Base-by-base conservation (phyloP, 768 basidiomycete species). In the Cubamyces sp. region DNA sequence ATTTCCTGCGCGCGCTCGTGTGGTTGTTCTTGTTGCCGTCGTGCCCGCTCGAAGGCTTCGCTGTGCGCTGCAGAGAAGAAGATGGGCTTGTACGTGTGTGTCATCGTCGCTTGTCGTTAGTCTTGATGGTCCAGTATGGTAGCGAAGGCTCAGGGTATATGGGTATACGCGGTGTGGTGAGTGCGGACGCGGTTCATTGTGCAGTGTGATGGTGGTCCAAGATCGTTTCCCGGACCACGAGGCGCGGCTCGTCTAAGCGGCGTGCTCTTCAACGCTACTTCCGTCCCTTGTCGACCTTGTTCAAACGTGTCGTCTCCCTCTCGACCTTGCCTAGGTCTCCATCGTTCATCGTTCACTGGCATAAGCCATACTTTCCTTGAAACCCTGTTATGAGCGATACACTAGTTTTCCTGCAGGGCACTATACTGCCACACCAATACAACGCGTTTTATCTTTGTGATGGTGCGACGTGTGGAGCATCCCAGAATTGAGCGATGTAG, bases 61-160 rank as follows among this genome's bases (percentile, higher is more conserved):
- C 57, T 55, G 49, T 56, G 50, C 34, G 63, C 63, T n/a, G 63
- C 63, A 54, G 63, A 64, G 58, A 64, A 64, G 54, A 64, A 40
- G 12, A 64, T 18, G 12, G 58, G 58, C 30, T 54, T 60, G 26
- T 60, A 49, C 54, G 52, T 64, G 39, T 26, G 16, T 37, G 42
- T 59, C 49, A 34, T 46, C 15, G 54, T 52, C 25, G 21, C 28
- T 39, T 45, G 55, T 62, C 49, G 23, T 62, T 21, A 43, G 49
- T 41, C 41, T 51, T 11, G 19, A 14, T 37, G n/a, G 57, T 56
- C 54, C 30, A 45, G 47, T 58, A 34, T 46, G 47, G 55, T 26
- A 45, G 51, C 21, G 21, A 43, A 46, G 54, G 40, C 16, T 42
- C 34, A 18, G 53, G 52, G 62, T 54, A 54, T 59, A 52, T 39